These are phyloP conservation scores for Alternaria ventricosa DNA, from an alignment of 2,329 filamentous ascomycete species.

Conservation along the genomic window DNA sequence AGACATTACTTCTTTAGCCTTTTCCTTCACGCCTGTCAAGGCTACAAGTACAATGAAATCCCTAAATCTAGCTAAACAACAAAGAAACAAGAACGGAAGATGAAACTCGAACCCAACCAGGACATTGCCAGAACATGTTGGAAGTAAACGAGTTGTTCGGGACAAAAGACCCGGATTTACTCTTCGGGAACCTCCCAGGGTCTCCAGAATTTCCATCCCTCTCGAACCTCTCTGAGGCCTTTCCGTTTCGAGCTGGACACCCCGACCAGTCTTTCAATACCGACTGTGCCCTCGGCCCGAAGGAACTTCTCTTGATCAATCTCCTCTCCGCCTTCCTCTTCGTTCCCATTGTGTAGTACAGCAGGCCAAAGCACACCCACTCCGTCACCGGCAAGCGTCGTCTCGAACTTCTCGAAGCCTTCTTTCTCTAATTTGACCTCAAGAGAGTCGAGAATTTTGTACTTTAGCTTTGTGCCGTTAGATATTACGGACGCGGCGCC, in stretches of 20 bases:
- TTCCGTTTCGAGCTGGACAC: slow-evolving; percentile 55
- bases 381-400: slow-evolving; percentile 89
- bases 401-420: slow-evolving; percentile 84
- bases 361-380: slow-evolving; percentile 95
- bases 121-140: not conserved
- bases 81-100: not conserved
- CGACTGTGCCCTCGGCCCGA: slow-evolving; percentile 80
- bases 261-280: slow-evolving; percentile 86
- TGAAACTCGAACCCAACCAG: not conserved
- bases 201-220: slow-evolving; percentile 52
- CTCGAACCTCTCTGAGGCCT: slow-evolving; percentile 40
- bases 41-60: not conserved
- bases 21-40: not conserved
- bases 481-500: slow-evolving; percentile 41
- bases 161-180: slow-evolving; percentile 1
- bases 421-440: slow-evolving; percentile 63
- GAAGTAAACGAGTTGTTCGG: not conserved
- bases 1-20: not conserved
- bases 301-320: slow-evolving; percentile 91
- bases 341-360: slow-evolving; percentile 82
- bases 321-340: slow-evolving; percentile 84
- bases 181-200: slow-evolving; percentile 39
- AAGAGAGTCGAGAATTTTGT: slow-evolving; percentile 62
- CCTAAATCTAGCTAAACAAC: not conserved
- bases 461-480: slow-evolving; percentile 42